Percentiles rank a stretch among this genome's conserved stretches.
These are phyloP conservation scores for Priceomyces haplophilus DNA, from an alignment of 805 yeast species.

Conservation along the genomic window DNA sequence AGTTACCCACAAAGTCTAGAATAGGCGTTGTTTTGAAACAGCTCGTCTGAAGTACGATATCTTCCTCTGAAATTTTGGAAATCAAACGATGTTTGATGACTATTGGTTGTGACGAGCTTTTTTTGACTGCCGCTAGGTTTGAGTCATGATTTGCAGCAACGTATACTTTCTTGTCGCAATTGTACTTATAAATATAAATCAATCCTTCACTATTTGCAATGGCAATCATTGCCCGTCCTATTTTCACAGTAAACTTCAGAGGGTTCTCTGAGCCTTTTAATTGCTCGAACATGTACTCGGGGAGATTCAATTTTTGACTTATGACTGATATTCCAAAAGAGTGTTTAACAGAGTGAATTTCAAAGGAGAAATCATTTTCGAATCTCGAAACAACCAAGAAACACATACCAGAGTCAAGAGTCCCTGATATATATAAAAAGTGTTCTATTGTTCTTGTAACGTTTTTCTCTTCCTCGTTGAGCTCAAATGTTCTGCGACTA, in stretches of 20 bases:
- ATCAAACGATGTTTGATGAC: constrained; percentile 10
- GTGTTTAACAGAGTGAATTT: constrained; percentile 3
- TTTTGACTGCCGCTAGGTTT: constrained; percentile 16
- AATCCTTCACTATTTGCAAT: constrained; percentile 23
- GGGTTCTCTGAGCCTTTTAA: neutral
- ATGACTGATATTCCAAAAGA: neutral
- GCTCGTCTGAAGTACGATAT: constrained; percentile 29
- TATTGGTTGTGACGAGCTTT: constrained; percentile 21
- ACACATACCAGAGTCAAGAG: constrained; percentile 7
- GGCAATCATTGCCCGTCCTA: constrained; percentile 18
- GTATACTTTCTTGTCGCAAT: constrained; percentile 1
- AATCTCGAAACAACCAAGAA: constrained; percentile 6
- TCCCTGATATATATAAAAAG: constrained; percentile 8
- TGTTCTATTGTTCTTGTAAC: constrained; percentile 7
- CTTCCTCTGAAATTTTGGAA: constrained; percentile 15
- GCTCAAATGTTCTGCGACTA: neutral
- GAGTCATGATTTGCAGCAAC: constrained; percentile 16
- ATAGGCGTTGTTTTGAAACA: constrained; percentile 37
- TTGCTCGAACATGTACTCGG: constrained; percentile 5
- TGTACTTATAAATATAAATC: constrained; percentile 14
- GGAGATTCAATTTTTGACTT: constrained; percentile 9
- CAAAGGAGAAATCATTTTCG: neutral
- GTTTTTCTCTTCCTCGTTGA: neutral
- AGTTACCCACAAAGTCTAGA: constrained; percentile 47
- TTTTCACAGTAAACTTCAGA: constrained; percentile 14